Evolutionary conservation across 1,139 yeast species (phyloP), one percentile per base, ranked within the genome.

Genomic region (Scheffersomyces parashehatae): DNA sequence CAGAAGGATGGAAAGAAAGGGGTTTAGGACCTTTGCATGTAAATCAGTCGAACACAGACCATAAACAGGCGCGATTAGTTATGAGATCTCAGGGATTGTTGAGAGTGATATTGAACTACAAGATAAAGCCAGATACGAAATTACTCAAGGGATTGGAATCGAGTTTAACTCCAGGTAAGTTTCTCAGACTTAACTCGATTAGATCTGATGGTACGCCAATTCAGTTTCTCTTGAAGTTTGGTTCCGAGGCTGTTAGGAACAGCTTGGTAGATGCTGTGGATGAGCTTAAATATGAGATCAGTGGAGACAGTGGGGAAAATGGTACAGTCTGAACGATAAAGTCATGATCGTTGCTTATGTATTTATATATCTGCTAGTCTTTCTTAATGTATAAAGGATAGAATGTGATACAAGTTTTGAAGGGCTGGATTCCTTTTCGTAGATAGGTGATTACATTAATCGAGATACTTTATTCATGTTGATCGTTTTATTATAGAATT

Each of bases 1-100:
- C 76, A 10, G 80, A 76, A 26, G 97, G 97, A 2, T 95, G 99
- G 99, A 93, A 88, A 62, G 99, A 95, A 64, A 80, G 96, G 56
- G 99, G 99, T 13, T 76, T 86, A 34, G 99, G 99, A 1, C 79
- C 83, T 4, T 68, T 95, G 13, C 96, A 88, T 62, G 78, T 95
- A 33, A 93, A 93, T 63, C 78, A 79, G 48, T 66, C 73, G n/a
- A 56, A 61, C 20, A 56, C 56, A 3, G 68, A 68, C 38, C 59
- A 66, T 4, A 51, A 54, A 20, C 59, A 65, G 40, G 65, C 67
- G 41, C 59, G 98, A 53, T 63, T 93, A 26, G 86, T 93, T 4
- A 91, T 95, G 97, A 81, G 99, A 60, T 84, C 96, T 3, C 88
- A 87, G 50, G 96, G 96, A 1, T 79, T 89, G 29, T 74, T 89